Evolutionary conservation across 345 rosid species (phyloP).

Genomic region (Dimocarpus longan): DNA sequence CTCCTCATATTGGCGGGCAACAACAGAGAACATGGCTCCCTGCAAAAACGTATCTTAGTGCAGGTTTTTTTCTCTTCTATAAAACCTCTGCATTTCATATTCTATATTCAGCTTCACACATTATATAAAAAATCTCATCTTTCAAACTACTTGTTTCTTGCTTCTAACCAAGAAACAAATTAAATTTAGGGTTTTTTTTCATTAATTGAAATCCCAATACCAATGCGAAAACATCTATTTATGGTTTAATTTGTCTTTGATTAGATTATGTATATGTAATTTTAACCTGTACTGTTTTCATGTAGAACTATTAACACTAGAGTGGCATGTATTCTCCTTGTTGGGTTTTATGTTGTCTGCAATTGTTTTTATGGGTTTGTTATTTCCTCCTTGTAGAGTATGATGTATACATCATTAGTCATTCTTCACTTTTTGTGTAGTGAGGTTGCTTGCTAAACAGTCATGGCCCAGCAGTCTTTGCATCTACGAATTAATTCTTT

Average conservation of each 20-base stretch:
- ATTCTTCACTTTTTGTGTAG: background rate
- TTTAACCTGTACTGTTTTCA: too few species aligned
- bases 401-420: too few species aligned
- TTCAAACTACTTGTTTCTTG: background rate
- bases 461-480: constrained; percentile 33
- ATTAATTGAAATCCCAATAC: background rate
- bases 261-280: background rate
- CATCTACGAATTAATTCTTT: constrained; percentile 20
- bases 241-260: too few species aligned
- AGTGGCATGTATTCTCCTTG: too few species aligned
- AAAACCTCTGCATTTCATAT: background rate
- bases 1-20: constrained; percentile 10
- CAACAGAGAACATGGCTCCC: background rate
- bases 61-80: background rate
- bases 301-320: too few species aligned
- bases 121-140: background rate
- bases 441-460: constrained; percentile 15
- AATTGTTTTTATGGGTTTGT: too few species aligned
- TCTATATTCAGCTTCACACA: too few species aligned
- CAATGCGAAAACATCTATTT: background rate
- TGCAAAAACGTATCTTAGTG: background rate
- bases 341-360: too few species aligned
- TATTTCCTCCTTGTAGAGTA: too few species aligned
- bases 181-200: background rate
- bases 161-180: background rate